A percentile compares a stretch with the other conserved stretches of the same genome.
Conservation (phyloP, 441 rosid genomes). For the Corymbia calophylla region DNA sequence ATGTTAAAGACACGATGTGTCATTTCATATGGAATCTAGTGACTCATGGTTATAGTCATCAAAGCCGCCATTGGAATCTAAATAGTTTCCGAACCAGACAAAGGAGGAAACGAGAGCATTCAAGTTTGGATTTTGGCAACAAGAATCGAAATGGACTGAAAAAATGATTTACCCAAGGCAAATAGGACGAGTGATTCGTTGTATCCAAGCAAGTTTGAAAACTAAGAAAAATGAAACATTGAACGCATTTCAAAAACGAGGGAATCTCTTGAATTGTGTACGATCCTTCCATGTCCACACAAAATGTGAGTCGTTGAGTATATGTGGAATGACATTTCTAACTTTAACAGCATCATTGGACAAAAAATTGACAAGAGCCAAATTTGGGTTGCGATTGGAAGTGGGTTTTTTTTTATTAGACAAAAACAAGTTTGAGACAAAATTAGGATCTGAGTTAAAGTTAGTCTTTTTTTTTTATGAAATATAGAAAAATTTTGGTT, state of each 20-base stretch:
- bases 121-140: not conserved
- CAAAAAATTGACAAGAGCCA: not conserved
- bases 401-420: too few relatives aligned
- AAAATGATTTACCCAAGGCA: not conserved
- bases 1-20: not conserved
- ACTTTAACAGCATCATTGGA: not conserved
- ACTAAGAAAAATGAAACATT: not conserved
- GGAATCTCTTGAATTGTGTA: not conserved
- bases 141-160: not conserved
- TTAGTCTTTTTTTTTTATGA: not conserved
- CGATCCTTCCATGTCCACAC: not conserved
- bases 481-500: not conserved
- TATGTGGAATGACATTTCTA: not conserved
- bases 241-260: not conserved
- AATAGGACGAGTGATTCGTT: not conserved
- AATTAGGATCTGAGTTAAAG: not conserved
- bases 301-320: not conserved
- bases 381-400: not conserved
- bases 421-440: not conserved
- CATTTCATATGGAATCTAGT: not conserved
- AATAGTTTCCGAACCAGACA: not conserved
- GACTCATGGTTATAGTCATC: not conserved
- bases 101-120: not conserved
- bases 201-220: not conserved
- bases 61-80: not conserved